These are phyloP conservation scores for Herpetomonas muscarum DNA, from an alignment of 208 protist genomes.

Conservation along the genomic window DNA sequence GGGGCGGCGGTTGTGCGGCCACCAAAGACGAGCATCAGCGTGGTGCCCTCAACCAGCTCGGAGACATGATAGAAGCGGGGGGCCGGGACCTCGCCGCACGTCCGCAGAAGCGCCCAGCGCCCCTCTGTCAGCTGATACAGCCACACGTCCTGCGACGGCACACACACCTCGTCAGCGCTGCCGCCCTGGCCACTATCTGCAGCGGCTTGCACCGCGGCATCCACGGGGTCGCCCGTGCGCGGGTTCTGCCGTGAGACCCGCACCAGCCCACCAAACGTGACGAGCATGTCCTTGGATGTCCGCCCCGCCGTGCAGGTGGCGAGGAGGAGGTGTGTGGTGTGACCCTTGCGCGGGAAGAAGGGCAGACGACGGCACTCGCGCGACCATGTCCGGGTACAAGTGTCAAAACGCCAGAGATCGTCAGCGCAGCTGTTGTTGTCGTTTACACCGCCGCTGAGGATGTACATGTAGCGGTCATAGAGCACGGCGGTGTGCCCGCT, in stretches of 20 bases:
- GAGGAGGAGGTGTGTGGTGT: conserved; percentile 41
- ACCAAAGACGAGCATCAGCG: conserved; percentile 52
- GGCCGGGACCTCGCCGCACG: conserved; percentile 25
- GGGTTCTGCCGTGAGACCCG: conserved; percentile 13
- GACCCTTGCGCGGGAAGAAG: conserved; percentile 39
- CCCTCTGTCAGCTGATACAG: conserved; percentile 24
- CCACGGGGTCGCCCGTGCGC: conserved; percentile 19
- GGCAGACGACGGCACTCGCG: conserved; percentile 19
- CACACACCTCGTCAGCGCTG: conserved; percentile 14
- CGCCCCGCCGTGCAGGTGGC: conserved; percentile 25
- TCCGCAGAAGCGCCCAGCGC: conserved; percentile 32
- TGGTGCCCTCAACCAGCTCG: conserved; percentile 32
- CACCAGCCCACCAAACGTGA: conserved; percentile 43
- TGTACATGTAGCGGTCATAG: conserved; percentile 31
- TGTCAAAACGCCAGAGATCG: conserved; percentile 41
- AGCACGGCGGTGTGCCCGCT: conserved; percentile 39
- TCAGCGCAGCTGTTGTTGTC: conserved; percentile 21
- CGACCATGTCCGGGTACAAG: conserved; percentile 17
- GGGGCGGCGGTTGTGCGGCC: conserved; percentile 22
- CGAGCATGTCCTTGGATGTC: conserved; percentile 28
- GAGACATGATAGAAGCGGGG: conserved; percentile 47
- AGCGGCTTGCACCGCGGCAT: conserved; percentile 8
- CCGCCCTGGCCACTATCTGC: background rate
- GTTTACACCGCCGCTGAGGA: conserved; percentile 34
- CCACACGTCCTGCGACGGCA: conserved; percentile 25